Evolutionary conservation across 106 monocot species (phyloP).

Genomic region (Hemerocallis citrina): DNA sequence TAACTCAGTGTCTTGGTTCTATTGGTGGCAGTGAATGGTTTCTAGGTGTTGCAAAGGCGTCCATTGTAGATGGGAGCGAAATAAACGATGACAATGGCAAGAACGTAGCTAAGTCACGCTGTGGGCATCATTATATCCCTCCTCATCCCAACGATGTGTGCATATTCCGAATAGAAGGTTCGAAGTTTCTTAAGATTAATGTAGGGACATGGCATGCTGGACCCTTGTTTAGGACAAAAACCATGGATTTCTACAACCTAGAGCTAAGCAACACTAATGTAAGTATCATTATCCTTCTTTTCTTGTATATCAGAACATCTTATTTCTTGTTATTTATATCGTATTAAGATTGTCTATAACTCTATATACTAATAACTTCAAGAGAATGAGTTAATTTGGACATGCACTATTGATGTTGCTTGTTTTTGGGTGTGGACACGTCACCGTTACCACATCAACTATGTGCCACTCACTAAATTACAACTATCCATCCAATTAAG

Average conservation of each 20-base stretch:
- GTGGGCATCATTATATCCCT: conserved; percentile 70
- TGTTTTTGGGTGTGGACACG: no score
- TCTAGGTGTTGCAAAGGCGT: conserved; percentile 79
- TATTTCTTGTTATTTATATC: no score
- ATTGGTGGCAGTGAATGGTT: conserved; percentile 73
- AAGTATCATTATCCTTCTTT: conserved; percentile 1
- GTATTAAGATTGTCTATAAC: no score
- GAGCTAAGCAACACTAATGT: conserved; percentile 98
- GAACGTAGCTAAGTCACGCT: conserved; percentile 21
- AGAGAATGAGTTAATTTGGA: no score
- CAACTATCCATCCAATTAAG: no score
- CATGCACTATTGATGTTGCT: no score
- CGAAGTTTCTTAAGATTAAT: conserved; percentile 81
- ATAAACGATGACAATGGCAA: conserved; percentile 5
- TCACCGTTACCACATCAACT: no score
- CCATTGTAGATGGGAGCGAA: conserved; percentile 35
- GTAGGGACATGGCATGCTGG: conserved; percentile 96
- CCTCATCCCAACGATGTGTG: conserved; percentile 66
- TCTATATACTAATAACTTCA: no score
- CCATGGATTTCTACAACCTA: conserved; percentile 94
- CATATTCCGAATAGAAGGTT: conserved; percentile 57
- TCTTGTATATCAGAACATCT: no score
- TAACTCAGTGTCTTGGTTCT: conserved; percentile 93
- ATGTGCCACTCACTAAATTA: no score
- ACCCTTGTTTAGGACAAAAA: conserved; percentile 57